These are phyloP conservation scores for Phialophora tarda DNA, from an alignment of 2,329 filamentous ascomycete species.

Conservation along the genomic window DNA sequence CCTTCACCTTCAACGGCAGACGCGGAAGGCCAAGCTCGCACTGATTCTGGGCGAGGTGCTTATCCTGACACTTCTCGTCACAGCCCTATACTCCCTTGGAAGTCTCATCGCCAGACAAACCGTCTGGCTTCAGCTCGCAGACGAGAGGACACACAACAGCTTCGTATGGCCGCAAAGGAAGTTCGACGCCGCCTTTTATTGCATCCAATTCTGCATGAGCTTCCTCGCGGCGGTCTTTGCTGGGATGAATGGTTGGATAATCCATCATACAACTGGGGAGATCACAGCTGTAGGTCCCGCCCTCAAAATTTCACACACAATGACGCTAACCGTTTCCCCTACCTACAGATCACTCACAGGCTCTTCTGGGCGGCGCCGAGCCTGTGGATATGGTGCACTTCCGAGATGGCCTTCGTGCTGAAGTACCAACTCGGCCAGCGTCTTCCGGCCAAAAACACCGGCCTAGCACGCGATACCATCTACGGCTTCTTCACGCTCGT, in stretches of 20 bases:
- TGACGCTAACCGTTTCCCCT: neutral
- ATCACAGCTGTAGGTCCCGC: neutral
- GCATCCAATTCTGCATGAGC: conserved; percentile 1
- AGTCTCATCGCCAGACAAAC: conserved; percentile 3
- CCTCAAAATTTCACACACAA: neutral
- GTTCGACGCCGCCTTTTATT: neutral
- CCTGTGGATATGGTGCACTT: conserved; percentile 4
- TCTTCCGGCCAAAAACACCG: conserved; percentile 1
- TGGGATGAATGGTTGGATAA: neutral
- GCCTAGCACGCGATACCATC: conserved; percentile 1
- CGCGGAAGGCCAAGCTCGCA: neutral
- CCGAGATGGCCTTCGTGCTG: conserved; percentile 3
- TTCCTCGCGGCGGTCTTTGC: neutral
- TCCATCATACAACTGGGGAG: neutral
- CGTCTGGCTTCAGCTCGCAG: conserved; percentile 5
- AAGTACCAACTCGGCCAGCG: conserved; percentile 3
- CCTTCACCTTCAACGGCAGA: neutral
- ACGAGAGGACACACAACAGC: neutral
- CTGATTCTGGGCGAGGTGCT: conserved; percentile 1
- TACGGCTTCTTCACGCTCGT: conserved; percentile 1
- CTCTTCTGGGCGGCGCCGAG: conserved; percentile 3
- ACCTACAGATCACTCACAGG: neutral
- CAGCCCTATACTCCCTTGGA: neutral
- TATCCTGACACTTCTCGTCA: conserved; percentile 2
- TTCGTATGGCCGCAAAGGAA: neutral